Conservation (phyloP, 306 rosid genomes). For the Albizia julibrissin region DNA sequence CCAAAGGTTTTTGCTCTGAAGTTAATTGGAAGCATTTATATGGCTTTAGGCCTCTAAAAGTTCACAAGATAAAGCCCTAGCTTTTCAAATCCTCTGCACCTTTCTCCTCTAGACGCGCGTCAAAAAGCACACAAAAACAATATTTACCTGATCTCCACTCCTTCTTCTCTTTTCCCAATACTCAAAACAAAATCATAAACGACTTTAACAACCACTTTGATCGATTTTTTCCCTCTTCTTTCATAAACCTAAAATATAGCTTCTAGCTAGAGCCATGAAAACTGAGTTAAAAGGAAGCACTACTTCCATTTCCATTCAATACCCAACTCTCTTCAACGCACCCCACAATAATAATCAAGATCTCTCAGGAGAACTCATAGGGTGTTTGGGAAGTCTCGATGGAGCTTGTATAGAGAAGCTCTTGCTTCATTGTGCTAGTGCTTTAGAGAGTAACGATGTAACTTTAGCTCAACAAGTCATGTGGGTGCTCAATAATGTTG, state of each 20-base stretch:
- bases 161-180: constrained; percentile 4
- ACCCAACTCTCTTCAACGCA: constrained; percentile 52
- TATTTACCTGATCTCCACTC: neutral
- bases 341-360: constrained; percentile 37
- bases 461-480: constrained; percentile 94
- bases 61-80: constrained; percentile 32
- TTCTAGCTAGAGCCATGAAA: constrained; percentile 54
- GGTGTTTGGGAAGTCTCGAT: constrained; percentile 86
- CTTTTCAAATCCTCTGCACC: constrained; percentile 35
- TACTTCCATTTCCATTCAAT: constrained; percentile 62
- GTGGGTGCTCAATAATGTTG: constrained; percentile 98
- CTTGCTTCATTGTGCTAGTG: constrained; percentile 79
- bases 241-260: neutral
- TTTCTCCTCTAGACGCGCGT: constrained; percentile 31
- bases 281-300: constrained; percentile 57
- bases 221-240: neutral
- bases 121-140: neutral
- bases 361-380: constrained; percentile 66
- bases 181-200: neutral
- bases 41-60: neutral
- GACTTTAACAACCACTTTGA: neutral
- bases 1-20: constrained; percentile 11
- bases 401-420: constrained; percentile 93
- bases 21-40: neutral
- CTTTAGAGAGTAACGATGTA: constrained; percentile 83